Conservation (phyloP, 1,284 basidiomycete genomes). For the Coniferiporia weirii region DNA sequence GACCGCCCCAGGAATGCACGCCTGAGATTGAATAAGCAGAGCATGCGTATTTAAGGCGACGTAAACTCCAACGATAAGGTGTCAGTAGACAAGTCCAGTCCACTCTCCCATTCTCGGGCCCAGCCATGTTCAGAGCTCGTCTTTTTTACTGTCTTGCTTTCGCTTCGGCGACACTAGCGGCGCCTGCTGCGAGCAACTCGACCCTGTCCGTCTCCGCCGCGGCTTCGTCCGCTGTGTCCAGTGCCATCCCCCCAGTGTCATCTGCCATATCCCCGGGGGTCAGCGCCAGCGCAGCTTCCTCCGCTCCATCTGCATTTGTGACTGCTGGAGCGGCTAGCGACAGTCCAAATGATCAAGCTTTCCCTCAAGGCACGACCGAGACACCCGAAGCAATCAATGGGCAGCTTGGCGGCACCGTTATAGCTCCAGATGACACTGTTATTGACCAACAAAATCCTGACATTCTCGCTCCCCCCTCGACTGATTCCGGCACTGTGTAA, state of each 20-base stretch:
- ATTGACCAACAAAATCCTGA: constrained; percentile 57
- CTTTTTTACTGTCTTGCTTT: constrained; percentile 5
- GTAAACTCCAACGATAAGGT: not conserved
- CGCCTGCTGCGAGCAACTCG: constrained; percentile 8
- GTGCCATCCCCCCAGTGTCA: not conserved
- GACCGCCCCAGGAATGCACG: not conserved
- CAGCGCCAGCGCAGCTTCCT: not conserved
- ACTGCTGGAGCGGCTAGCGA: constrained; percentile 47
- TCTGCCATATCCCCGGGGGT: not conserved
- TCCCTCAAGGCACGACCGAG: constrained; percentile 29
- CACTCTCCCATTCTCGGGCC: not conserved
- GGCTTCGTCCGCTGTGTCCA: not conserved
- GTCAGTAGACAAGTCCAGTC: not conserved
- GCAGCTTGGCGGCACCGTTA: constrained; percentile 30
- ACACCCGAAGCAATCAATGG: constrained; percentile 32
- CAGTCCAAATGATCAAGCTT: constrained; percentile 45
- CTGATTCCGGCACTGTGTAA: constrained; percentile 60
- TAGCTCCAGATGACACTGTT: constrained; percentile 52
- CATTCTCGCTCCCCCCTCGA: constrained; percentile 57
- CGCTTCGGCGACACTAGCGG: constrained; percentile 4
- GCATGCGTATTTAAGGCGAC: not conserved
- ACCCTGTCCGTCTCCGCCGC: not conserved
- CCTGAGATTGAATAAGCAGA: not conserved
- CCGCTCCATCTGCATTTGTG: constrained; percentile 12
- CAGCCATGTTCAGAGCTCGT: constrained; percentile 1